A percentile compares a stretch with the other conserved stretches of the same genome.
These are phyloP conservation scores for Euphrasia arctica DNA, from an alignment of 305 asterid species.

Conservation along the genomic window DNA sequence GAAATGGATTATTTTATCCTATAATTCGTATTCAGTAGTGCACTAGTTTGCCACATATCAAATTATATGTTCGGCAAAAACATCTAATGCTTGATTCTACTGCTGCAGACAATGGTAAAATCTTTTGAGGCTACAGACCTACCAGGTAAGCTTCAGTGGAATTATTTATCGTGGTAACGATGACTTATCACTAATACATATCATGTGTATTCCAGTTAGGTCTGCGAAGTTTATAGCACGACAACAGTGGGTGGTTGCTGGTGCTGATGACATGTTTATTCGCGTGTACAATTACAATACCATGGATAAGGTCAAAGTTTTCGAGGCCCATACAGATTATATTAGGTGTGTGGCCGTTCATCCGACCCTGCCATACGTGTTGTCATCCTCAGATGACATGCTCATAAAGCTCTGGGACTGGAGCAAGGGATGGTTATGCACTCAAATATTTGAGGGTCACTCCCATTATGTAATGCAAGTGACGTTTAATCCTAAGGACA, in stretches of 20 bases:
- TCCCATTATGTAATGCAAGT: constrained; percentile 72
- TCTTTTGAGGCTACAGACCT: constrained; percentile 92
- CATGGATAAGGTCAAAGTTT: constrained; percentile 54
- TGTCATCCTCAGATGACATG: constrained; percentile 67
- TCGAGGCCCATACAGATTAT: constrained; percentile 66
- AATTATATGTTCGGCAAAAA: constrained; percentile 1
- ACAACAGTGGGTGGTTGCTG: constrained; percentile 60
- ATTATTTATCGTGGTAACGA: constrained; percentile 18
- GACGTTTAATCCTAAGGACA: constrained; percentile 63
- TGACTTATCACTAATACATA: constrained; percentile 23
- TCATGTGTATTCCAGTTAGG: constrained; percentile 43
- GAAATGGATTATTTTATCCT: background rate
- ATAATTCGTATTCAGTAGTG: background rate
- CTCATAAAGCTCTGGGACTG: constrained; percentile 71
- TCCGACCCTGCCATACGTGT: constrained; percentile 64
- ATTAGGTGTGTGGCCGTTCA: constrained; percentile 70
- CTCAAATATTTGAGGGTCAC: constrained; percentile 69
- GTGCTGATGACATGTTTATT: constrained; percentile 63
- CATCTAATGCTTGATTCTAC: constrained; percentile 21
- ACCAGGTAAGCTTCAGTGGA: constrained; percentile 57
- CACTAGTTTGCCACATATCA: background rate
- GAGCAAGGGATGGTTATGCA: constrained; percentile 62
- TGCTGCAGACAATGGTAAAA: constrained; percentile 84
- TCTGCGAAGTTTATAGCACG: constrained; percentile 60
- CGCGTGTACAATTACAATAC: constrained; percentile 66